Percentiles rank a stretch among this genome's conserved stretches.
These are phyloP conservation scores for Colletotrichum lentis DNA, from an alignment of 2,329 filamentous ascomycete genomes.

Conservation along the genomic window DNA sequence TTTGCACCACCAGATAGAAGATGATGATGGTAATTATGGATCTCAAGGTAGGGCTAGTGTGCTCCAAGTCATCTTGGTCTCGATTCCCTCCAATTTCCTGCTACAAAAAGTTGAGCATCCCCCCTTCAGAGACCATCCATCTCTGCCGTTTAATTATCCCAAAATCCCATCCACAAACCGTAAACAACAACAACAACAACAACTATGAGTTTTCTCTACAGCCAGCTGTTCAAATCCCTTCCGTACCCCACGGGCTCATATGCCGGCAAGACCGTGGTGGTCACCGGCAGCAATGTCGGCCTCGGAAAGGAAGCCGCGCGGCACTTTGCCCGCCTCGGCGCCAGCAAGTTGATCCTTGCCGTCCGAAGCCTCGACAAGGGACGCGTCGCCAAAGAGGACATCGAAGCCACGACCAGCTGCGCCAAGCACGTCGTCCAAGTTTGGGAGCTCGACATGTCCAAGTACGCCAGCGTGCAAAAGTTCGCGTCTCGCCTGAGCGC, in stretches of 20 bases:
- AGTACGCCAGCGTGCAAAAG: constrained; percentile 54
- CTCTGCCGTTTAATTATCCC: too few relatives aligned
- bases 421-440: constrained; percentile 51
- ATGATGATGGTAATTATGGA: too few relatives aligned
- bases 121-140: too few relatives aligned
- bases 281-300: constrained; percentile 49
- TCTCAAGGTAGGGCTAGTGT: not conserved
- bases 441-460: constrained; percentile 60
- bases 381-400: constrained; percentile 47
- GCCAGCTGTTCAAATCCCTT: constrained; percentile 26
- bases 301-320: constrained; percentile 48
- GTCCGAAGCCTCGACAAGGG: constrained; percentile 39
- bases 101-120: too few relatives aligned
- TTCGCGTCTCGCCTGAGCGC: constrained; percentile 52
- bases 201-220: constrained; percentile 32
- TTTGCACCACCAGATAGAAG: not conserved
- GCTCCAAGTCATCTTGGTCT: too few relatives aligned
- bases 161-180: not conserved
- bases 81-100: too few relatives aligned
- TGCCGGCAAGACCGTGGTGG: constrained; percentile 45
- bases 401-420: constrained; percentile 44
- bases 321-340: constrained; percentile 41
- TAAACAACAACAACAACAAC: too few relatives aligned
- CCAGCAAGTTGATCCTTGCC: constrained; percentile 37
- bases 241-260: constrained; percentile 41